A percentile compares a stretch with the other conserved stretches of the same genome.
phyloP scores from a whole-genome alignment of 192 early-diverging fungal genomes.

The Backusella macrospora region DNA sequence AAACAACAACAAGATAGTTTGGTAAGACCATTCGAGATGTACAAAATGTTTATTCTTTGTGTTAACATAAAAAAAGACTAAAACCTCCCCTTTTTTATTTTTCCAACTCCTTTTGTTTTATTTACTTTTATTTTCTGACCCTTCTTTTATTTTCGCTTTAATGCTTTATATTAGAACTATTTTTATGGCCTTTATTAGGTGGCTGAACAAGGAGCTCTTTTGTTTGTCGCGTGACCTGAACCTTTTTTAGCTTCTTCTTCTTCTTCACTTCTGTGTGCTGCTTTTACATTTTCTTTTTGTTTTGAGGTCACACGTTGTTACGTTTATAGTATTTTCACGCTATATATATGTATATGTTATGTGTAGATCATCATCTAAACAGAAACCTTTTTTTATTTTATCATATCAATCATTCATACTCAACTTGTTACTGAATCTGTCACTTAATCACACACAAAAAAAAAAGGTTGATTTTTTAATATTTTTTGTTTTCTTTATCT shows the following conservation, averaged over 20 bases:
- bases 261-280: background rate
- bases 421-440: background rate
- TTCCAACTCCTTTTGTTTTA: conserved; percentile 8
- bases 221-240: background rate
- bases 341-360: background rate
- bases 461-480: conserved; percentile 10
- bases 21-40: conserved; percentile 1
- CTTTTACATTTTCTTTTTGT: background rate
- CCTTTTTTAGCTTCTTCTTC: background rate
- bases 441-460: conserved; percentile 15
- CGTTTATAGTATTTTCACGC: background rate
- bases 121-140: background rate
- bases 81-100: background rate
- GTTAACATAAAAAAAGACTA: background rate
- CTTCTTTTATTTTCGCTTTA: background rate
- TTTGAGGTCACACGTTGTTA: background rate
- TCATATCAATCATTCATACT: background rate
- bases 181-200: background rate
- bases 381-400: conserved; percentile 9
- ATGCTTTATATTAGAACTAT: background rate
- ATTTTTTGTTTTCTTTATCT: conserved; percentile 11
- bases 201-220: conserved; percentile 4
- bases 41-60: conserved; percentile 7
- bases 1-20: background rate
- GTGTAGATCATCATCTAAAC: conserved; percentile 13